Evolutionary conservation across 352 stramenopile genomes (phyloP).

Genomic region (Globisporangium nagaii): DNA sequence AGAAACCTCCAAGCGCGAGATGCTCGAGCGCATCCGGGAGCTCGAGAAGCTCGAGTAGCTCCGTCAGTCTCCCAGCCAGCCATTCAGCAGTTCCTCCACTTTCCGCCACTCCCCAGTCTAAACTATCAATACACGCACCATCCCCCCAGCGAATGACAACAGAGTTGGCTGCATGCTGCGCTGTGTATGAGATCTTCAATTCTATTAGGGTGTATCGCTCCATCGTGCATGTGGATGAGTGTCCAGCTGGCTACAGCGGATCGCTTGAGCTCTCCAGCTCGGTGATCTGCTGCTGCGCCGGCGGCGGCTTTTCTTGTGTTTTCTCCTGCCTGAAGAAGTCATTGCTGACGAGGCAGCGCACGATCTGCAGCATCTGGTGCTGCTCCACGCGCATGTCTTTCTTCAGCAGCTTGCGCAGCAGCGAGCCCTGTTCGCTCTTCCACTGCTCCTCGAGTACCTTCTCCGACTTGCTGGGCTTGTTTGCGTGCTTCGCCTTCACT

Average conservation of each 20-base stretch:
- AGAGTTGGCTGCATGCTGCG: too few species aligned
- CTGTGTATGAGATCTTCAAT: too few species aligned
- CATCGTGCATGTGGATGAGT: too few species aligned
- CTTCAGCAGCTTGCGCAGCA: conserved; percentile 69
- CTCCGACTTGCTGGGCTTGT: background rate
- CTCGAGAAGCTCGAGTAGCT: conserved; percentile 88
- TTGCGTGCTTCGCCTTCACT: conserved; percentile 23
- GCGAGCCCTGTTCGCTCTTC: conserved; percentile 55
- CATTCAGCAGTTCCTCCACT: too few species aligned
- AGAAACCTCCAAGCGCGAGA: conserved; percentile 90
- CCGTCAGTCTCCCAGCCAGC: background rate
- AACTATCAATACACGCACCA: too few species aligned
- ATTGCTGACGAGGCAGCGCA: conserved; percentile 52
- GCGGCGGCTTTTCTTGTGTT: too few species aligned
- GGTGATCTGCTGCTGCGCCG: background rate
- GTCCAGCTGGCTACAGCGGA: too few species aligned
- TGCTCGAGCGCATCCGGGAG: conserved; percentile 90
- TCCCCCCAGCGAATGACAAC: too few species aligned
- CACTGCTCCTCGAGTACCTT: conserved; percentile 45
- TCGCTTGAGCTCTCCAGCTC: background rate
- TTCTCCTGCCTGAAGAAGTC: conserved; percentile 56
- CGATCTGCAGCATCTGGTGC: conserved; percentile 71
- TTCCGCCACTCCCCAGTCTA: background rate
- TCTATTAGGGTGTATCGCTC: too few species aligned
- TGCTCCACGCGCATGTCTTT: conserved; percentile 70